A percentile compares a stretch with the other conserved stretches of the same genome.
phyloP scores from a whole-genome alignment of 371 early-diverging fungal genomes.

The Apophysomyces elegans region DNA sequence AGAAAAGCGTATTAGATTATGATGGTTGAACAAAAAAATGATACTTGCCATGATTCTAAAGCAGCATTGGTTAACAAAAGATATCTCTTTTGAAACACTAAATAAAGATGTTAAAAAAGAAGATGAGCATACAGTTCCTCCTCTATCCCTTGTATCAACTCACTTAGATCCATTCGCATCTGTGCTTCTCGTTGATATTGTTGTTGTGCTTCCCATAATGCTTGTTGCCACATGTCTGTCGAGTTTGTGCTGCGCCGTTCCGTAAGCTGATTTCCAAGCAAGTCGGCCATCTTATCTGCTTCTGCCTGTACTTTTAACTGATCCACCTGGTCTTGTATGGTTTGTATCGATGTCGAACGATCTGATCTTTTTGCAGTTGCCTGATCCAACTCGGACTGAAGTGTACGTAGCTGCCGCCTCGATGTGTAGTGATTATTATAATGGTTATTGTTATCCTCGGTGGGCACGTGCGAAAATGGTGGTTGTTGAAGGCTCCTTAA shows the following conservation, averaged over 20 bases:
- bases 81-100: constrained; percentile 23
- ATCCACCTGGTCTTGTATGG: background rate
- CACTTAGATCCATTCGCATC: background rate
- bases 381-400: background rate
- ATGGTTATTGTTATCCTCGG: no score
- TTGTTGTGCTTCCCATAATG: background rate
- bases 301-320: background rate
- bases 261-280: background rate
- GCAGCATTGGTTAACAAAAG: constrained; percentile 16
- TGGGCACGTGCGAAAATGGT: background rate
- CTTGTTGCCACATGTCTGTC: background rate
- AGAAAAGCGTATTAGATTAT: background rate
- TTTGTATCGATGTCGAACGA: background rate
- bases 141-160: background rate
- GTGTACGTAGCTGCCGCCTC: background rate
- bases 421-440: background rate
- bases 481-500: background rate
- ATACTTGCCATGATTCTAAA: constrained; percentile 19
- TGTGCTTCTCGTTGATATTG: background rate
- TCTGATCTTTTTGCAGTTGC: background rate
- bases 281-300: background rate
- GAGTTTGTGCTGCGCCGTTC: background rate
- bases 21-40: background rate
- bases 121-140: background rate
- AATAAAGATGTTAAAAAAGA: background rate